Evolutionary conservation across 192 early-diverging fungal species (phyloP).

Genomic region (Gigaspora rosea): DNA sequence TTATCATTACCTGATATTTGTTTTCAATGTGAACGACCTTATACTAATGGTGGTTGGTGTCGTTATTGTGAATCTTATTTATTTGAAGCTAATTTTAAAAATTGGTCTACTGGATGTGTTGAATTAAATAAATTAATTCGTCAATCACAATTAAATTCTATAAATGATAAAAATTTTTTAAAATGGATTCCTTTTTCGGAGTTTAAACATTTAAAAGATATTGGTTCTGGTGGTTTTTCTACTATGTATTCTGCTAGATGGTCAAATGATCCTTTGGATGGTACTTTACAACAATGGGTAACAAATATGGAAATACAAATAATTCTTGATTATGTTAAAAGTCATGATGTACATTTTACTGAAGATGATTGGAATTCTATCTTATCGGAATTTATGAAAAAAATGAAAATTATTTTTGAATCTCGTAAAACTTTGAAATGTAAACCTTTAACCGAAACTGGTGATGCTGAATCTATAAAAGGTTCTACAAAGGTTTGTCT

Average conservation of each 20-base stretch:
- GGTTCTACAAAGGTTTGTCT: too few relatives aligned
- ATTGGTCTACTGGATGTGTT: not conserved
- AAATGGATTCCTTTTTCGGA: not conserved
- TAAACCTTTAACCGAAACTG: not conserved
- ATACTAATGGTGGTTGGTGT: not conserved
- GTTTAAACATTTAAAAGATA: not conserved
- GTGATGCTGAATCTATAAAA: not conserved
- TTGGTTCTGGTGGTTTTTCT: not conserved
- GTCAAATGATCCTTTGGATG: not conserved
- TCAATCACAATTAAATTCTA: constrained; percentile 10
- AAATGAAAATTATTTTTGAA: not conserved
- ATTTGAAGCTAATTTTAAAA: constrained; percentile 19
- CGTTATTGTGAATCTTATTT: not conserved
- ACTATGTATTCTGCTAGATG: not conserved
- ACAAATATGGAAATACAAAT: constrained; percentile 1
- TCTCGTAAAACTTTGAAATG: not conserved
- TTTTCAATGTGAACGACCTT: not conserved
- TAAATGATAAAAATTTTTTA: not conserved
- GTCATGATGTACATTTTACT: not conserved
- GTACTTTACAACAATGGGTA: constrained; percentile 9
- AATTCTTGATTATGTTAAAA: constrained; percentile 6
- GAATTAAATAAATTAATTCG: constrained; percentile 14
- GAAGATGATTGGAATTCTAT: not conserved
- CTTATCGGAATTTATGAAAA: not conserved
- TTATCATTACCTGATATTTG: not conserved